Base-by-base conservation (phyloP, 2,329 filamentous ascomycete species). In the Sphaerulina populicola region DNA sequence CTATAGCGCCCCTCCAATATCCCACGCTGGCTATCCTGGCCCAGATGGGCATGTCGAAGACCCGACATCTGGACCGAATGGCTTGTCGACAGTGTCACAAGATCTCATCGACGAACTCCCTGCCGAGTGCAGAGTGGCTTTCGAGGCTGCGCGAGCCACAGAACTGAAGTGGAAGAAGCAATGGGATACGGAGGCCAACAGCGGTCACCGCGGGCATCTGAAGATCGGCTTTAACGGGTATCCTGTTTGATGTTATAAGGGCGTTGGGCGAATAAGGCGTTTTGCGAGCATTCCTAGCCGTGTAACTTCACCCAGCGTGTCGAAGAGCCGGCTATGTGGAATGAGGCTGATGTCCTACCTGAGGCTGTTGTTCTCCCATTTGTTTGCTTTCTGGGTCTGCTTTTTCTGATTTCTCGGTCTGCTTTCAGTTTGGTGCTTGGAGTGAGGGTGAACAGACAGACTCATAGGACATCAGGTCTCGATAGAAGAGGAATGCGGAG, bases 161-260 rank as follows among this genome's bases (percentile, higher is more conserved):
- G 87, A 95, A 68, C 68, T 71, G 54, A 70, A 77, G 48, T 97
- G 89, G 86, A 86, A 86, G 66, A 73, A 69, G 30, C 77, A 76
- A 56, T 95, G 89, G 88, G 79, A 78, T 12, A 76, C 78, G 4
- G 90, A 96, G 69, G 74, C 68, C 33, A 69, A 75, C 8, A 79
- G 80, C 62, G 76, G 75, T 31, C 64, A 67, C 27, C 64, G 76
- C 45, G 69, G 66, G 21, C 68, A 68, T 53, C 67, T 75, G 51
- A 71, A 69, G 62, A 73, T 77, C 50, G 72, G 72, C 30, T 72
- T 74, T 57, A 68, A 68, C 45, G 74, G 74, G 54, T 74, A 74
- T 65, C 74, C 74, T 40, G 72, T 76, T 60, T 76, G 60, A 64
- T 56, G 61, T 64, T 46, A 59, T 65, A 54, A 51, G 62, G 63